Evolutionary conservation across 768 basidiomycete genomes (phyloP).

Genomic region (Fomitopsis pulvina): DNA sequence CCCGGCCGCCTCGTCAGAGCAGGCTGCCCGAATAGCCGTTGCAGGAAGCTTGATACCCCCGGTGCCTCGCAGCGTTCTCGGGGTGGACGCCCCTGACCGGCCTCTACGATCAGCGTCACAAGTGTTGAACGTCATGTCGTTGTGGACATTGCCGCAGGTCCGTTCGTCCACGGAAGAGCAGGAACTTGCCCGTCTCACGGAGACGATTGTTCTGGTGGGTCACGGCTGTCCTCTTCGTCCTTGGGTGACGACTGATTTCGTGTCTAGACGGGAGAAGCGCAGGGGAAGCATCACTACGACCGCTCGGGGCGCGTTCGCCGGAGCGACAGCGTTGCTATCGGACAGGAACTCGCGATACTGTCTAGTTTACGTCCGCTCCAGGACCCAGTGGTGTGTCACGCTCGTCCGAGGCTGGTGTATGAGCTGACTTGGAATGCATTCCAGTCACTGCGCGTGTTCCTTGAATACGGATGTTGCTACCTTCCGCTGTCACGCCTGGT

Average conservation of each 20-base stretch:
- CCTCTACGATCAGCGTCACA: slow-evolving; percentile 2
- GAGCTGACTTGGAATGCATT: too few species aligned
- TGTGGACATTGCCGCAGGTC: slow-evolving; percentile 9
- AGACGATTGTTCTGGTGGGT: neutral
- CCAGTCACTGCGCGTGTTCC: neutral
- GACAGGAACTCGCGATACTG: neutral
- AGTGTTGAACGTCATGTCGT: slow-evolving; percentile 18
- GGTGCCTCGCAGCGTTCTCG: too few species aligned
- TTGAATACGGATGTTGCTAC: neutral
- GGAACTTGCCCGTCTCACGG: neutral
- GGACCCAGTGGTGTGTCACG: neutral
- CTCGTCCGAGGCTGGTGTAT: too few species aligned
- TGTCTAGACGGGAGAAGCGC: neutral
- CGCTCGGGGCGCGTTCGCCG: neutral
- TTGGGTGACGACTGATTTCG: too few species aligned
- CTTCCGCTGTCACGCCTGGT: slow-evolving; percentile 35
- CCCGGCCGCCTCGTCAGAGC: neutral
- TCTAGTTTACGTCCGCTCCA: neutral
- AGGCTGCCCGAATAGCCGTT: neutral
- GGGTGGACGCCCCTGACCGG: too few species aligned
- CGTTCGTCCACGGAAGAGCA: slow-evolving; percentile 1
- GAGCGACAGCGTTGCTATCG: neutral
- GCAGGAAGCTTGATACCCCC: neutral
- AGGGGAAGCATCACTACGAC: neutral
- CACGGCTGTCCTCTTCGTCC: neutral